A percentile compares a stretch with the other conserved stretches of the same genome.
Conservation (phyloP, 768 basidiomycete genomes). For the Tricholoma furcatifolium region DNA sequence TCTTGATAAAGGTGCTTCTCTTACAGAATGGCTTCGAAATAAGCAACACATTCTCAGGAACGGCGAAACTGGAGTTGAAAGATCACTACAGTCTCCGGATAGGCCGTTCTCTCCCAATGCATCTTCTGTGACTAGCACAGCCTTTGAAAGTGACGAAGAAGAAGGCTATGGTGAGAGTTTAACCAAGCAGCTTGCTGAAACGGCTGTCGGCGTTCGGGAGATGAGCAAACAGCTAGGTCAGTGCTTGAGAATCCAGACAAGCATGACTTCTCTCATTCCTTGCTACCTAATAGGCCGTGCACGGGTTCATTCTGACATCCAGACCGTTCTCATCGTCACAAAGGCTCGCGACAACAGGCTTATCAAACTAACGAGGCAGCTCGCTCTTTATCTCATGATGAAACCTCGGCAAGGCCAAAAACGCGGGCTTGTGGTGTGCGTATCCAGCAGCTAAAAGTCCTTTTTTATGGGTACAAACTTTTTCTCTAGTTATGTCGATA, state of each 20-base stretch:
- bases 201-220: conserved; percentile 94
- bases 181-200: conserved; percentile 93
- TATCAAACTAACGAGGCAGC: conserved; percentile 90
- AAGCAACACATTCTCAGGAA: conserved; percentile 37
- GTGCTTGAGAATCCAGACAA: conserved; percentile 19
- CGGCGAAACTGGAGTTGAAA: conserved; percentile 49
- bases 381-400: conserved; percentile 94
- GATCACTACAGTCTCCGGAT: conserved; percentile 38
- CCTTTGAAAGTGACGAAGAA: conserved; percentile 43
- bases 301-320: conserved; percentile 86
- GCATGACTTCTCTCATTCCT: neutral
- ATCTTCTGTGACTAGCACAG: conserved; percentile 20
- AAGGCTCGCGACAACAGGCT: conserved; percentile 97
- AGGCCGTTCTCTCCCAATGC: conserved; percentile 15
- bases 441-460: conserved; percentile 6
- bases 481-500: conserved; percentile 81
- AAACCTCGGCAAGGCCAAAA: conserved; percentile 62
- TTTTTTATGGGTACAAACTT: neutral
- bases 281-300: conserved; percentile 68
- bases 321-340: conserved; percentile 92
- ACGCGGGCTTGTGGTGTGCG: conserved; percentile 86
- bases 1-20: conserved; percentile 77
- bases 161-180: conserved; percentile 75
- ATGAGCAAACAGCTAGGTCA: conserved; percentile 98
- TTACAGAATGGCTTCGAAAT: conserved; percentile 69